Percentiles rank a stretch among this genome's conserved stretches.
phyloP scores from a whole-genome alignment of 177 flowering plant species.

The Vitis hybrid region DNA sequence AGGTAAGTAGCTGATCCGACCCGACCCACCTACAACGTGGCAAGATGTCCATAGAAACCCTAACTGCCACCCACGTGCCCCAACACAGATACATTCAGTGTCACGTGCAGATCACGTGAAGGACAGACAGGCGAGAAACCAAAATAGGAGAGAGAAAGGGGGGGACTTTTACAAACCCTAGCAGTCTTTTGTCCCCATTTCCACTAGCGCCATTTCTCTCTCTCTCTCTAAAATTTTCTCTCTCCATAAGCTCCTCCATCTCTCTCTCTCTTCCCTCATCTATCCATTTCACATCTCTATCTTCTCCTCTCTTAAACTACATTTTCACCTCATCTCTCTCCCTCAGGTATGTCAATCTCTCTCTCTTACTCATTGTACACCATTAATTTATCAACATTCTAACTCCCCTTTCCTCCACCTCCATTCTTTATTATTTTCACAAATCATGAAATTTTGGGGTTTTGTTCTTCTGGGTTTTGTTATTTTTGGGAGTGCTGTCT shows the following conservation, averaged over 20 bases:
- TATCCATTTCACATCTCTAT: too few relatives aligned
- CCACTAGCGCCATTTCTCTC: background rate
- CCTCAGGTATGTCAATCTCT: too few relatives aligned
- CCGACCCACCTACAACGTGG: background rate
- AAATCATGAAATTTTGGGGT: too few relatives aligned
- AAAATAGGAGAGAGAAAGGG: background rate
- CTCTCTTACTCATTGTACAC: too few relatives aligned
- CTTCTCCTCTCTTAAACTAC: too few relatives aligned
- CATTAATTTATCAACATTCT: too few relatives aligned
- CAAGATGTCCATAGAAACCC: conserved; percentile 7
- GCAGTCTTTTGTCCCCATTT: background rate
- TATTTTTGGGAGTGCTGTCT: too few relatives aligned
- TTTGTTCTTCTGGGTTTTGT: too few relatives aligned
- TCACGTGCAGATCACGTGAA: conserved; percentile 21
- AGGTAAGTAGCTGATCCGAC: background rate
- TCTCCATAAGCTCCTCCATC: background rate
- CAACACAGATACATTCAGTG: background rate
- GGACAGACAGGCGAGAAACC: background rate
- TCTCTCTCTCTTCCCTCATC: background rate
- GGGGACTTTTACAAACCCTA: conserved; percentile 19
- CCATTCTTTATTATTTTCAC: too few relatives aligned
- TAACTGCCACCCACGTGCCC: conserved; percentile 26
- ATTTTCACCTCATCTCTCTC: too few relatives aligned
- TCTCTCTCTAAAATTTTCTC: background rate
- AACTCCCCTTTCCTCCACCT: too few relatives aligned